A percentile compares a stretch with the other conserved stretches of the same genome.
These are phyloP conservation scores for Wickerhamomyces strasburgensis DNA, from an alignment of 805 yeast genomes.

Conservation along the genomic window DNA sequence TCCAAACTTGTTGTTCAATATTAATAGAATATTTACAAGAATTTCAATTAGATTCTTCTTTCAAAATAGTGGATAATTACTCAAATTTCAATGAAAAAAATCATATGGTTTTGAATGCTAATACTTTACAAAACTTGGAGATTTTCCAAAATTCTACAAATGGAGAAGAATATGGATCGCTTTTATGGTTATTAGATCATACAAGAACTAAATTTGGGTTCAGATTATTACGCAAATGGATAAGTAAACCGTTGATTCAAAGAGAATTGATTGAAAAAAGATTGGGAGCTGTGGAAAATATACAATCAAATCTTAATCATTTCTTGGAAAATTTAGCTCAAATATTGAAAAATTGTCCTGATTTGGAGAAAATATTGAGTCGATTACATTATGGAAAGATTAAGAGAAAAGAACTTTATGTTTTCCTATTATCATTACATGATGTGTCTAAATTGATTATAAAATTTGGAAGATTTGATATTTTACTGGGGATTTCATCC, in stretches of 20 bases:
- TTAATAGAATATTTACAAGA: constrained; percentile 53
- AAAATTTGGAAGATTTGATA: constrained; percentile 25
- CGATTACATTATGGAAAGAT: constrained; percentile 57
- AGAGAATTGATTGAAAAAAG: constrained; percentile 54
- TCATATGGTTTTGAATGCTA: constrained; percentile 55
- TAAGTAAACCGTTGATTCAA: constrained; percentile 62
- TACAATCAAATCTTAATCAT: constrained; percentile 35
- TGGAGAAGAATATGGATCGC: constrained; percentile 54
- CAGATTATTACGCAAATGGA: constrained; percentile 66
- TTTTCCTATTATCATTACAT: constrained; percentile 40
- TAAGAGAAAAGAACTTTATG: constrained; percentile 54
- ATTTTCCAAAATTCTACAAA: constrained; percentile 65
- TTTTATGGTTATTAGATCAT: constrained; percentile 76
- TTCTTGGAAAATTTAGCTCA: constrained; percentile 34
- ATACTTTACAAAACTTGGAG: constrained; percentile 68
- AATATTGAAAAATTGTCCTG: constrained; percentile 38
- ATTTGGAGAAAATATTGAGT: constrained; percentile 53
- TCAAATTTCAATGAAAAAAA: constrained; percentile 42
- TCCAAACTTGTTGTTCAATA: constrained; percentile 38
- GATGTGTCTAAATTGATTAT: constrained; percentile 28
- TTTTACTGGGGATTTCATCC: constrained; percentile 24
- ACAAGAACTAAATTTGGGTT: constrained; percentile 76
- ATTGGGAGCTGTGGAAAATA: constrained; percentile 51
- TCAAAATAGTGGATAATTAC: constrained; percentile 48
- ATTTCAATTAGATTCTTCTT: constrained; percentile 55